Conservation (phyloP, 345 rosid genomes). For the Melastoma malabathricum region DNA sequence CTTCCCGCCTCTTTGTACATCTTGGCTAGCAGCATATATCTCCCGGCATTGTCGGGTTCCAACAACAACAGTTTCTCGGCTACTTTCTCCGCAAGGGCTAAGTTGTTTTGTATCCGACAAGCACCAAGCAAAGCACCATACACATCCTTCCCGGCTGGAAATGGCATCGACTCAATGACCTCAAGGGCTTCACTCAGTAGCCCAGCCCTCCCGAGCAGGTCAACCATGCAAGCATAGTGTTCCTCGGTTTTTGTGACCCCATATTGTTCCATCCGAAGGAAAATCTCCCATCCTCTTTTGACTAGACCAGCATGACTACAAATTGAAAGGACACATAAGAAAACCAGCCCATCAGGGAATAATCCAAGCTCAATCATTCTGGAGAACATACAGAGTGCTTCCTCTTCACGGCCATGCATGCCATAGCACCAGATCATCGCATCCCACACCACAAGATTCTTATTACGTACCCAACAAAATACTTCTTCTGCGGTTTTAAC, state of each 20-base stretch:
- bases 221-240: constrained; percentile 10
- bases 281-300: constrained; percentile 6
- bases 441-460: constrained; percentile 8
- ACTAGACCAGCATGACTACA: constrained; percentile 9
- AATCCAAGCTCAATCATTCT: constrained; percentile 4
- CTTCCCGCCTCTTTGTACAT: constrained; percentile 5
- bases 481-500: constrained; percentile 4
- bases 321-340: constrained; percentile 6
- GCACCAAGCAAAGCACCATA: constrained; percentile 10
- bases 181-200: constrained; percentile 1
- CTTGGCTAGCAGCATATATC: constrained; percentile 5
- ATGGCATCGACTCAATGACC: constrained; percentile 7
- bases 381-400: constrained; percentile 3
- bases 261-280: constrained; percentile 2
- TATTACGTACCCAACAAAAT: background rate
- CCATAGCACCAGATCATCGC: constrained; percentile 8
- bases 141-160: constrained; percentile 6
- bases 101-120: constrained; percentile 4
- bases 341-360: constrained; percentile 5
- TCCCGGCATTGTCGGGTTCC: constrained; percentile 8
- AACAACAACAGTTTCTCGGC: constrained; percentile 6
- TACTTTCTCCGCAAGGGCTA: constrained; percentile 4
- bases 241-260: constrained; percentile 3
- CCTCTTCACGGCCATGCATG: constrained; percentile 2
- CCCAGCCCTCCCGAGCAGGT: constrained; percentile 7